Evolutionary conservation across 2,329 filamentous ascomycete species (phyloP), one percentile per base, ranked within the genome.

Genomic region (Stemphylium lycopersici): DNA sequence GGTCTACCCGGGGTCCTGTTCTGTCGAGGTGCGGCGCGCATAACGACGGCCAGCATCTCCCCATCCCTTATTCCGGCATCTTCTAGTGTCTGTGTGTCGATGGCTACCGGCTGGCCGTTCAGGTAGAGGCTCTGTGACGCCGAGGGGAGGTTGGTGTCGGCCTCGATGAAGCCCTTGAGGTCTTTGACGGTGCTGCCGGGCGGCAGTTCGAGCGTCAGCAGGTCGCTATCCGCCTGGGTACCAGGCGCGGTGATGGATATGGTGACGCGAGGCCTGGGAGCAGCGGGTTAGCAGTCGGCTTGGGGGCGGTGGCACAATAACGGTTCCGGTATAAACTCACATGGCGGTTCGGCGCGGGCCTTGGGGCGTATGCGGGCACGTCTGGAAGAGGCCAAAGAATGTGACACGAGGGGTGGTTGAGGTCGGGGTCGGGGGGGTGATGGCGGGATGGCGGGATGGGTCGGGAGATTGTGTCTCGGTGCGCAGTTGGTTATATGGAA

Each of bases 11-110:
- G 48, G 56, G 45, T 52, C 51, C 55, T 43, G 45, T 51, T 59
- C 37, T 33, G 58, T 52, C 43, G 56, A 24, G 56, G 52, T 39
- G 48, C 67, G 51, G 63, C 64, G 54, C 72, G 73, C 63, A 96
- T 88, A 72, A 96, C 90, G 64, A 98, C 84, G 26, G 90, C 91
- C 61, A 99, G 80, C 90, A 99, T 93, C 70, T 97, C 95, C 50
- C 91, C 91, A 77, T 98, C 91, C 43, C 82, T 85, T 66, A 99
- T 89, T 37, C 89, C 84, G 29, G 93, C 84, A 67, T 93, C 84
- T 63, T 92, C 86, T 70, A 99, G 84, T 3, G 92, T 96, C 75
- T 92, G 89, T 54, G 83, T 77, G 67, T 93, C 88, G 76, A 92
- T 88, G 63, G 81, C 83, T 50, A 99, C 86, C 37, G 93, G 84